phyloP scores from a whole-genome alignment of 768 basidiomycete genomes.

The Coprinopsis strossmayeri region DNA sequence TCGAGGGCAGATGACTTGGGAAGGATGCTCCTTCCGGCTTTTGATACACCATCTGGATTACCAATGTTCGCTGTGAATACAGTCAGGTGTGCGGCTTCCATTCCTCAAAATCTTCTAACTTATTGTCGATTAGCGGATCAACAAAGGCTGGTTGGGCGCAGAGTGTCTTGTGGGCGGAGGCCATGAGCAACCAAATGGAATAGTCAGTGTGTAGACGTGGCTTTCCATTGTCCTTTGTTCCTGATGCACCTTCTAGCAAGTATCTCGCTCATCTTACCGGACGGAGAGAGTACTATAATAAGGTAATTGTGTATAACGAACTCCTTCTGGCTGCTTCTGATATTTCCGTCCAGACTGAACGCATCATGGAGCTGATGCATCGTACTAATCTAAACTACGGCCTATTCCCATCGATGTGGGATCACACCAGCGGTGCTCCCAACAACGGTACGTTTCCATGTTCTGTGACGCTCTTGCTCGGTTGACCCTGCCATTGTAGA shows the following conservation, averaged over 20 bases:
- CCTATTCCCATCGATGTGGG: constrained; percentile 53
- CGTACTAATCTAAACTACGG: constrained; percentile 36
- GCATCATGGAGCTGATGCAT: constrained; percentile 43
- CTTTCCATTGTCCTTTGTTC: constrained; percentile 5
- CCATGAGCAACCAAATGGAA: constrained; percentile 60
- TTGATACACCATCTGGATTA: constrained; percentile 63
- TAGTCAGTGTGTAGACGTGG: constrained; percentile 24
- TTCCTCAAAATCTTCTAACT: neutral
- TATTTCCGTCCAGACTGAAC: constrained; percentile 31
- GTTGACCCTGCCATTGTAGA: too few relatives aligned
- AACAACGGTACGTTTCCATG: constrained; percentile 26
- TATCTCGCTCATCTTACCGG: constrained; percentile 76
- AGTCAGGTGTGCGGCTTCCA: constrained; percentile 30
- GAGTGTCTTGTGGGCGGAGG: constrained; percentile 32
- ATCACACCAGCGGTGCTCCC: constrained; percentile 36
- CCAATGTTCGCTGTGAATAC: constrained; percentile 67
- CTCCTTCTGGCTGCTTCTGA: neutral
- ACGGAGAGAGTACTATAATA: constrained; percentile 52
- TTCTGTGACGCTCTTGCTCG: too few relatives aligned
- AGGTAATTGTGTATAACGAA: constrained; percentile 17
- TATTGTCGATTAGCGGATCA: constrained; percentile 24
- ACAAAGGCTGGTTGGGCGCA: constrained; percentile 27
- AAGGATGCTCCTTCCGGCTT: constrained; percentile 59
- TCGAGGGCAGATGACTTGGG: constrained; percentile 71
- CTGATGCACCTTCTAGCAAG: constrained; percentile 35